phyloP scores from a whole-genome alignment of 805 yeast genomes.

The Candida parachauliodes region DNA sequence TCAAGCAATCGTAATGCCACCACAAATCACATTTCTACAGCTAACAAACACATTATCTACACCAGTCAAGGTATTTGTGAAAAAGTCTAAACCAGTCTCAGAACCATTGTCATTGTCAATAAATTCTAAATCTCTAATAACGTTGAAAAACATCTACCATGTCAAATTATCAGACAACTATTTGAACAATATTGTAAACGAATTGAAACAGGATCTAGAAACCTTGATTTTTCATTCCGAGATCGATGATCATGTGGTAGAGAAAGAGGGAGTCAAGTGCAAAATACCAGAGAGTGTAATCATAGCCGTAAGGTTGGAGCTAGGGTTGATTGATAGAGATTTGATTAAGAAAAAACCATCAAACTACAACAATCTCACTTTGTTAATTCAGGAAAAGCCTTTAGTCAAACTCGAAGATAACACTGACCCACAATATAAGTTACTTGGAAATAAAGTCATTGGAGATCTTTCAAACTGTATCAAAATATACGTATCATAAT shows the following conservation, averaged over 20 bases:
- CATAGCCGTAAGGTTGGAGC: constrained; percentile 5
- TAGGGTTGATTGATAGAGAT: constrained; percentile 6
- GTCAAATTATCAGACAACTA: constrained; percentile 10
- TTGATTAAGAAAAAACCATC: neutral
- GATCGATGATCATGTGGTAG: neutral
- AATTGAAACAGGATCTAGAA: constrained; percentile 2
- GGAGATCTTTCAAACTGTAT: constrained; percentile 11
- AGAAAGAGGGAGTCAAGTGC: neutral
- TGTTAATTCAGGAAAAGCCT: constrained; percentile 3
- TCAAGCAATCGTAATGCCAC: too few species aligned
- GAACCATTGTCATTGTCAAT: constrained; percentile 8
- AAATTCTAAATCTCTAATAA: constrained; percentile 12
- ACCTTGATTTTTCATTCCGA: constrained; percentile 1
- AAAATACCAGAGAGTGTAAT: constrained; percentile 4
- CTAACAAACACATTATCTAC: constrained; percentile 6
- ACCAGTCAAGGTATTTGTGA: constrained; percentile 12
- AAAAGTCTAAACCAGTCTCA: constrained; percentile 3
- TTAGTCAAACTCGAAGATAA: constrained; percentile 1
- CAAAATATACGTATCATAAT: constrained; percentile 8
- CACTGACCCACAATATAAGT: constrained; percentile 1
- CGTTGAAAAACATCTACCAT: constrained; percentile 11
- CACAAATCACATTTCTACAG: constrained; percentile 12
- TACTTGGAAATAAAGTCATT: constrained; percentile 1
- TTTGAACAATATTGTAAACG: constrained; percentile 6
- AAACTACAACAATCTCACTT: constrained; percentile 1